Base-by-base conservation (phyloP, 768 basidiomycete genomes). In the Suillus clintonianus region DNA sequence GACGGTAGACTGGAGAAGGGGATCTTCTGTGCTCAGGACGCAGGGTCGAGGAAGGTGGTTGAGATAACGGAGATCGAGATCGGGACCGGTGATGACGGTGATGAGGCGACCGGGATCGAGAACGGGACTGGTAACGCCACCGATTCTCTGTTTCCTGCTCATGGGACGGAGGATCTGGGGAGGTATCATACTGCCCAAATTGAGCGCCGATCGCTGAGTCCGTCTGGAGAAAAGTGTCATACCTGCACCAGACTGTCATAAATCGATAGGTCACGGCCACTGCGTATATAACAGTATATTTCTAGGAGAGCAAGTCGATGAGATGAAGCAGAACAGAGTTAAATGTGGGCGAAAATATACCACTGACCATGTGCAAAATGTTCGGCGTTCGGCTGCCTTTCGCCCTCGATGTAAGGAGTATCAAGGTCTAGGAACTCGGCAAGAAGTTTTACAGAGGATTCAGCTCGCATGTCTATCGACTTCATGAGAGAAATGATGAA, bases 401-500 rank as follows among this genome's bases (percentile, higher is more conserved):
- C 79, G 9, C 88, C 89, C 54, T 85, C 82, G 24, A 73, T 72
- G 64, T 88, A 87, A 2, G 84, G 81, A 4, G 78, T 76, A 66
- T 89, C 90, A 74, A 92, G 83, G 71, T 98, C 95, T 54, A 98
- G 82, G 77, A 95, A 96, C 68, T 97, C 95, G 15, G 94, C 83
- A 9, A 98, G 81, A 17, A 92, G 75, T 69, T 89, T 91, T 50
- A 98, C 84, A 47, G 95, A 92, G 43, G 90, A 87, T 76, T 94
- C 90, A 14, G 94, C 92, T 48, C 95, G 92, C 62, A 98, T 91
- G 77, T 98, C 95, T 61, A 97, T 87, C 4, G 92, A 84, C 77
- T 94, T 94, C 88, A 98, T 94, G 69, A 98, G 80, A 2, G 94
- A 94, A 59, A 97, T 78, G 22, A 88, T 92, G 77, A 96, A 93